Percentiles rank a stretch among this genome's conserved stretches.
Evolutionary conservation across 1,284 basidiomycete genomes (phyloP).

Genomic region (Blastosporella zonata): DNA sequence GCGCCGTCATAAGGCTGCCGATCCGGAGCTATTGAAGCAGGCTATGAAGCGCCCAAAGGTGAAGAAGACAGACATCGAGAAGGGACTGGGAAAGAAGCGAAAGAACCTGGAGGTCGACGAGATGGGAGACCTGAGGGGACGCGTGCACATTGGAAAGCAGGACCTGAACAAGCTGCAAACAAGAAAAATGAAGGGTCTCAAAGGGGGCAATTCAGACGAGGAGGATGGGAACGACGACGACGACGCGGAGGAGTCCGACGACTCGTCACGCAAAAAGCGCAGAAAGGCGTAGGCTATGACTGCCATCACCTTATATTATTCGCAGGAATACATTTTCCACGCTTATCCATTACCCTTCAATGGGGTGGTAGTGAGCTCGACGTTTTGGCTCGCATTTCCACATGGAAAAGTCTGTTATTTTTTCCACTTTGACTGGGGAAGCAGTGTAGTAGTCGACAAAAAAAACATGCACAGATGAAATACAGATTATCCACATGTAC

Average conservation of each 20-base stretch:
- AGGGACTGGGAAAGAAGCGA: constrained; percentile 86
- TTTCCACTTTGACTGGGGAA: too few species aligned
- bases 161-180: constrained; percentile 86
- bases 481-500: too few species aligned
- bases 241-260: constrained; percentile 24
- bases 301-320: neutral
- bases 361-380: too few species aligned
- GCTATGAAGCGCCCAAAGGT: constrained; percentile 86
- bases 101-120: constrained; percentile 97
- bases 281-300: constrained; percentile 10
- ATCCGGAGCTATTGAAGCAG: constrained; percentile 76
- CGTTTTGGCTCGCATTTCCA: too few species aligned
- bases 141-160: constrained; percentile 89
- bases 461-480: too few species aligned
- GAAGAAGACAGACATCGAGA: constrained; percentile 81
- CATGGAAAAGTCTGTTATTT: too few species aligned
- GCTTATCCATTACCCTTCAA: neutral
- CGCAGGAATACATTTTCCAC: neutral
- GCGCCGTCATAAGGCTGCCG: constrained; percentile 73
- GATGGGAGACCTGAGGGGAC: constrained; percentile 94
- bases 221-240: constrained; percentile 23
- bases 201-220: constrained; percentile 40
- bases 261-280: constrained; percentile 19
- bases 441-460: too few species aligned
- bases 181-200: constrained; percentile 90